A percentile compares a stretch with the other conserved stretches of the same genome.
These are phyloP conservation scores for Niebla homalea DNA, from an alignment of 495 filamentous ascomycete genomes.

Conservation along the genomic window DNA sequence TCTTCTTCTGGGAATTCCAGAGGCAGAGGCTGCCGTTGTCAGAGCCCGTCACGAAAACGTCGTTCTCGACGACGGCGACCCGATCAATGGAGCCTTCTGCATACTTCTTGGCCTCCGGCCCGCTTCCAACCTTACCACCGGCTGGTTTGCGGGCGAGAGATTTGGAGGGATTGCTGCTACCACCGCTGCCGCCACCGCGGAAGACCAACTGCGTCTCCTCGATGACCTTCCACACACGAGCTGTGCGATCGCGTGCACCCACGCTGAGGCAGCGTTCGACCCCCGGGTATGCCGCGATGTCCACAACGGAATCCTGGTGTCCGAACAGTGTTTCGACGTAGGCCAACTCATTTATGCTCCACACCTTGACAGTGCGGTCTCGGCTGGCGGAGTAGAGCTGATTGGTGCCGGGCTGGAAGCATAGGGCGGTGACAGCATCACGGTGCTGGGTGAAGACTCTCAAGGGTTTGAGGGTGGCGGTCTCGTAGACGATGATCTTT, in stretches of 20 bases:
- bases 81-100: conserved; percentile 82
- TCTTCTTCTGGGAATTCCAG: conserved; percentile 92
- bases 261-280: conserved; percentile 84
- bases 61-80: conserved; percentile 76
- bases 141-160: conserved; percentile 7
- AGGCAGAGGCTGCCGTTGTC: conserved; percentile 77
- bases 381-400: conserved; percentile 79
- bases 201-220: conserved; percentile 94
- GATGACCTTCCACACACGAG: conserved; percentile 91
- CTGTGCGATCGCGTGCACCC: conserved; percentile 80
- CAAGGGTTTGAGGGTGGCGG: conserved; percentile 52
- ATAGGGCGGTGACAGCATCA: conserved; percentile 68
- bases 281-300: conserved; percentile 58
- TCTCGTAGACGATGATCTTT: conserved; percentile 63
- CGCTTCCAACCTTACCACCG: conserved; percentile 4
- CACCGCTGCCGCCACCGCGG: conserved; percentile 57
- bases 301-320: conserved; percentile 80
- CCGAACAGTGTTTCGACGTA: conserved; percentile 95
- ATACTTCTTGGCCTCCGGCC: conserved; percentile 29
- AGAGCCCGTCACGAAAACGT: conserved; percentile 81
- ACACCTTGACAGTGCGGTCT: conserved; percentile 82
- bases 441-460: conserved; percentile 86
- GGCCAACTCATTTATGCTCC: conserved; percentile 70
- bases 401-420: conserved; percentile 79
- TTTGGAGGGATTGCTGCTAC: conserved; percentile 33